These are phyloP conservation scores for Huntiella decipiens DNA, from an alignment of 2,329 filamentous ascomycete species.

Conservation along the genomic window DNA sequence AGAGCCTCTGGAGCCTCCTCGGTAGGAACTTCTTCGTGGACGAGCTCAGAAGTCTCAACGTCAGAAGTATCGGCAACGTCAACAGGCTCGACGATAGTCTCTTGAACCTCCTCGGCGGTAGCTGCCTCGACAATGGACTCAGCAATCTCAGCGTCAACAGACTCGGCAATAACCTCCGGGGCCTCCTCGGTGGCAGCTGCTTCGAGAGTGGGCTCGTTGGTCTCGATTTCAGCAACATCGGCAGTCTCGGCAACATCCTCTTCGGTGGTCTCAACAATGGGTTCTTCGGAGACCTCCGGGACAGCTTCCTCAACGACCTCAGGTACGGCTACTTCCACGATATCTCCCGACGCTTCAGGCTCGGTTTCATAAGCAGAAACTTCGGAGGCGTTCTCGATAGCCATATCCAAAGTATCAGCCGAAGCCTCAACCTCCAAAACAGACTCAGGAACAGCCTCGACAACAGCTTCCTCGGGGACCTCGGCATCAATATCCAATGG, in stretches of 20 bases:
- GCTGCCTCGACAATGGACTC: background rate
- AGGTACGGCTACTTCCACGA: background rate
- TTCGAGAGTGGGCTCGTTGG: background rate
- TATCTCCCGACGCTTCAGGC: background rate
- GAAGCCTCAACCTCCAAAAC: background rate
- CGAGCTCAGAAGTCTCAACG: background rate
- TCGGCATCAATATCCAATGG: background rate
- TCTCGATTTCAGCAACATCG: background rate
- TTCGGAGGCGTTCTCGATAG: background rate
- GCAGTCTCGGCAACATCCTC: background rate
- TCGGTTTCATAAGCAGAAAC: background rate
- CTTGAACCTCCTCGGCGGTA: background rate
- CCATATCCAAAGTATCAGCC: background rate
- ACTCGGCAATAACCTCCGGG: background rate
- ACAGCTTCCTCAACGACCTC: background rate
- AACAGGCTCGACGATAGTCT: background rate
- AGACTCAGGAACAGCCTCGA: background rate
- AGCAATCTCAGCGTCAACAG: background rate
- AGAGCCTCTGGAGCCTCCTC: background rate
- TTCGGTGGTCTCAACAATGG: background rate
- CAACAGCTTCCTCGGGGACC: background rate
- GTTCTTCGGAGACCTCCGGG: background rate
- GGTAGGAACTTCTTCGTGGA: background rate
- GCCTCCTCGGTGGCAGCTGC: background rate
- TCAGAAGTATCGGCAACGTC: background rate